Evolutionary conservation across 1,284 basidiomycete genomes (phyloP).

Genomic region (Boletus sp.): DNA sequence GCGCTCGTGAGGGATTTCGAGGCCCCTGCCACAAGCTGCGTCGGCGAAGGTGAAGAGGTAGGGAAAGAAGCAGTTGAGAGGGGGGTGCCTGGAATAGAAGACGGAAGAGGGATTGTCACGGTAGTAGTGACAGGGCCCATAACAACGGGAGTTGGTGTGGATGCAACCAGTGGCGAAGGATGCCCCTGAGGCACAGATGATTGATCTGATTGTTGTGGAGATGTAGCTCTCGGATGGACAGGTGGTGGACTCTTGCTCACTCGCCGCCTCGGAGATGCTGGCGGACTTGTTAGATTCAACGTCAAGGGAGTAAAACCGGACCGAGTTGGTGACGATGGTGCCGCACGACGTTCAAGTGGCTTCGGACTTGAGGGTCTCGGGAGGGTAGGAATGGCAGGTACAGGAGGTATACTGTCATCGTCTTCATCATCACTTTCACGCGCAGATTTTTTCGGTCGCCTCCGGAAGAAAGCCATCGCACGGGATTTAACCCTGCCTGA

Average conservation of each 20-base stretch:
- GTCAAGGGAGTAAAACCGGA: constrained; percentile 27
- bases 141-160: constrained; percentile 3
- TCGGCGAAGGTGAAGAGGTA: not conserved
- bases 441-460: constrained; percentile 26
- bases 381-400: constrained; percentile 28
- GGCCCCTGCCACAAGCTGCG: not conserved
- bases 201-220: constrained; percentile 14
- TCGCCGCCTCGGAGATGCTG: constrained; percentile 23
- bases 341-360: constrained; percentile 24
- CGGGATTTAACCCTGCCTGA: constrained; percentile 31
- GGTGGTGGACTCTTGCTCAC: constrained; percentile 28
- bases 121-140: constrained; percentile 9
- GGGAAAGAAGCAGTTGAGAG: constrained; percentile 17
- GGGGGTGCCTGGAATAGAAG: constrained; percentile 24
- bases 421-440: constrained; percentile 30
- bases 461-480: constrained; percentile 33
- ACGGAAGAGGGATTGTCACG: constrained; percentile 13
- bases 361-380: constrained; percentile 30
- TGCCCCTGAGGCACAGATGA: constrained; percentile 3
- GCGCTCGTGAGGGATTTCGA: constrained; percentile 9
- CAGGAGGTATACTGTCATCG: constrained; percentile 27
- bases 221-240: constrained; percentile 7
- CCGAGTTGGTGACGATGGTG: constrained; percentile 27
- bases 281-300: constrained; percentile 23
- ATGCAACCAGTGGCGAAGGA: constrained; percentile 10